phyloP scores from a whole-genome alignment of 2,329 filamentous ascomycete species.

The Ceratocystis albifundus region DNA sequence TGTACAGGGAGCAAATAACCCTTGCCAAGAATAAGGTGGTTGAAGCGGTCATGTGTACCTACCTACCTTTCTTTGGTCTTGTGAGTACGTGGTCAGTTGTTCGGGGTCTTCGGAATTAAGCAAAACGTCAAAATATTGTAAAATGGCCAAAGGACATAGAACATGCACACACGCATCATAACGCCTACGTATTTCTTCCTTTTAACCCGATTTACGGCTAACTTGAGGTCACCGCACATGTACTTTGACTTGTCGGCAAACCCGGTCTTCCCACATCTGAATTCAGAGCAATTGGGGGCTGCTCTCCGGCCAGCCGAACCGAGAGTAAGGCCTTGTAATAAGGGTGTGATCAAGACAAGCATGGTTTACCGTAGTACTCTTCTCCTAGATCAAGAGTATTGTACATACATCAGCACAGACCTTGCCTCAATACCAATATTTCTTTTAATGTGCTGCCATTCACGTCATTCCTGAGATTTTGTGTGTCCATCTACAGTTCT shows the following conservation, averaged over 20 bases:
- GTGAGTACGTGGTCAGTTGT: not conserved
- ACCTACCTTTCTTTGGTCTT: not conserved
- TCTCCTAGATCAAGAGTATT: not conserved
- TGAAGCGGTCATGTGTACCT: not conserved
- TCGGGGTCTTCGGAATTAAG: not conserved
- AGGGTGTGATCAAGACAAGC: not conserved
- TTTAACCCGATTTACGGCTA: not conserved
- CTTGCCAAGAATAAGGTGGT: not conserved
- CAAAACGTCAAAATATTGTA: not conserved
- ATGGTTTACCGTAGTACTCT: not conserved
- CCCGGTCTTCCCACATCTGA: not conserved
- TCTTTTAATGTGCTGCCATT: not conserved
- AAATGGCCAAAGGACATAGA: not conserved
- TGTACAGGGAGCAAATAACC: not conserved
- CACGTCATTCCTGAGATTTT: not conserved
- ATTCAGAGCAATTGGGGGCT: not conserved
- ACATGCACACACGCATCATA: not conserved
- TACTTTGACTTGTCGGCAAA: not conserved
- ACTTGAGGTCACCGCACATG: not conserved
- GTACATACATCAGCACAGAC: not conserved
- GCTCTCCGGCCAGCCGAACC: slow-evolving; percentile 13
- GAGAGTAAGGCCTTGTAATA: not conserved
- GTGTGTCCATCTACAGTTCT: not conserved
- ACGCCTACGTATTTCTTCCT: not conserved
- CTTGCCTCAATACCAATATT: not conserved